A percentile compares a stretch with the other conserved stretches of the same genome.
These are phyloP conservation scores for Pseudogymnoascus sp. DNA, from an alignment of 2,329 filamentous ascomycete genomes.

Conservation along the genomic window DNA sequence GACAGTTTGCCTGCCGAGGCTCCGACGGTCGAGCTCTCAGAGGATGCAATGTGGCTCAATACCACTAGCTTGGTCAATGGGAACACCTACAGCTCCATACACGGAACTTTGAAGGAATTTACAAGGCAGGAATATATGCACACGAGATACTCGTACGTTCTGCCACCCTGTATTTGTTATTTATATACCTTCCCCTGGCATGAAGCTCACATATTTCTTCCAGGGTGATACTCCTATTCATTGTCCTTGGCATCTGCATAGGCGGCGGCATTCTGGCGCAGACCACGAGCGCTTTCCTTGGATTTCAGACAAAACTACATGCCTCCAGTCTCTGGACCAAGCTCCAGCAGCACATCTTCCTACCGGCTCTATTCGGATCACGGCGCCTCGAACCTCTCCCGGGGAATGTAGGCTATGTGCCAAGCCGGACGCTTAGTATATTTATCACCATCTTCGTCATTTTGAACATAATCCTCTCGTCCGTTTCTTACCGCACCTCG, in stretches of 20 bases:
- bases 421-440: constrained; percentile 15
- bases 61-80: constrained; percentile 27
- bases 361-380: background rate
- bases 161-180: background rate
- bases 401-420: constrained; percentile 17
- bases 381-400: constrained; percentile 8
- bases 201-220: constrained; percentile 1
- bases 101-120: constrained; percentile 25
- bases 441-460: constrained; percentile 12
- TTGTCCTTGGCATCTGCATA: constrained; percentile 20
- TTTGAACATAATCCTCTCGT: constrained; percentile 15
- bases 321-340: constrained; percentile 8
- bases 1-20: constrained; percentile 21
- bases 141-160: constrained; percentile 27
- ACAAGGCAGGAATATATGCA: constrained; percentile 26
- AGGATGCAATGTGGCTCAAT: constrained; percentile 26
- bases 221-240: constrained; percentile 18
- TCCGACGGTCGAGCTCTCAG: constrained; percentile 20
- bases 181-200: background rate
- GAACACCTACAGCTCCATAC: constrained; percentile 24
- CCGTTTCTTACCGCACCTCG: constrained; percentile 8
- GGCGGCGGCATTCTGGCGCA: constrained; percentile 18
- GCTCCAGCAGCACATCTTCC: constrained; percentile 12
- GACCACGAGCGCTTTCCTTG: constrained; percentile 12
- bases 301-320: constrained; percentile 11